Evolutionary conservation across 2,329 filamentous ascomycete genomes (phyloP).

Genomic region (Stemphylium lycopersici): DNA sequence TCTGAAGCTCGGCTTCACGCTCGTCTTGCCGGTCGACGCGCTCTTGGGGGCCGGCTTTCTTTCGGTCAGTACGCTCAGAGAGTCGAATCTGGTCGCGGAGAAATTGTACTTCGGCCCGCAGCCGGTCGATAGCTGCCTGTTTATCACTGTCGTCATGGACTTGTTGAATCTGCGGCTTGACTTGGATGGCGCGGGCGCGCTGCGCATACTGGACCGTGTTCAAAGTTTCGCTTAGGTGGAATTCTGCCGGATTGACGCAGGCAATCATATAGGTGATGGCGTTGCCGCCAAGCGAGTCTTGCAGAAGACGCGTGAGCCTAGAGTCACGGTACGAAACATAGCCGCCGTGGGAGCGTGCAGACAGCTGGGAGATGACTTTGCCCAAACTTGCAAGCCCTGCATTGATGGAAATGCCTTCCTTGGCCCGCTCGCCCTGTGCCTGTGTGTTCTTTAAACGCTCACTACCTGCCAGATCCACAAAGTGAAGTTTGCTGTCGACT

Average conservation of each 20-base stretch:
- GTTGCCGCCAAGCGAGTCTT: conserved; percentile 95
- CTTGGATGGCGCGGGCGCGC: conserved; percentile 93
- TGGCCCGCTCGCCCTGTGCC: conserved; percentile 90
- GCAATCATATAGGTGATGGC: conserved; percentile 99
- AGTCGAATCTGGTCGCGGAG: conserved; percentile 91
- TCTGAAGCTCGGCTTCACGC: conserved; percentile 87
- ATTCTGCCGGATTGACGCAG: conserved; percentile 94
- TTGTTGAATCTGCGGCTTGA: conserved; percentile 95
- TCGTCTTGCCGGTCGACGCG: conserved; percentile 80
- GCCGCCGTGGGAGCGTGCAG: conserved; percentile 81
- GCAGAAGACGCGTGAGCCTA: conserved; percentile 90
- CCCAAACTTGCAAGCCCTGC: conserved; percentile 91
- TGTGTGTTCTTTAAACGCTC: conserved; percentile 97
- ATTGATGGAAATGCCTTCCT: conserved; percentile 98
- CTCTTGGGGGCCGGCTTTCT: conserved; percentile 66
- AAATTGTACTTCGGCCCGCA: conserved; percentile 93
- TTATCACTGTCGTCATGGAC: conserved; percentile 88
- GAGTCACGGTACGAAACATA: conserved; percentile 98
- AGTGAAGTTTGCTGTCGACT: conserved; percentile 97
- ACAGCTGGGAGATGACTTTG: conserved; percentile 98
- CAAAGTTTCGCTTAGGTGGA: conserved; percentile 94
- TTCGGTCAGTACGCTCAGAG: conserved; percentile 71
- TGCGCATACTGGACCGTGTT: conserved; percentile 98
- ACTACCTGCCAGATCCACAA: conserved; percentile 96
- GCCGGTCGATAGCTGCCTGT: conserved; percentile 87